phyloP scores from a whole-genome alignment of 805 yeast species.

The Metschnikowia chrysomelidarum region DNA sequence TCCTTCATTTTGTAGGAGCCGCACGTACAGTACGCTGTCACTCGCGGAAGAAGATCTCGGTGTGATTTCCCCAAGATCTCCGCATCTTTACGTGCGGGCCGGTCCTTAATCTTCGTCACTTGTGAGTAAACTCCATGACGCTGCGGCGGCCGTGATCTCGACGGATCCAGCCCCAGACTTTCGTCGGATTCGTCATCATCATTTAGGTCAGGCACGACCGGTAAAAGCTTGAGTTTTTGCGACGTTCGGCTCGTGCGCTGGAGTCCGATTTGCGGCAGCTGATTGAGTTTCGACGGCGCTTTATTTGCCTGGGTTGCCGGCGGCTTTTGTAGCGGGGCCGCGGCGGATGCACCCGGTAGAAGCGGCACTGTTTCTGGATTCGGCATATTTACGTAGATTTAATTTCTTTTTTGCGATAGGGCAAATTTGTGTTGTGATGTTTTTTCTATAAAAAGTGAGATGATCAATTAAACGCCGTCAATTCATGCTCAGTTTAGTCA shows the following conservation, averaged over 20 bases:
- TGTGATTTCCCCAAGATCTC: conserved; percentile 87
- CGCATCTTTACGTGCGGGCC: conserved; percentile 90
- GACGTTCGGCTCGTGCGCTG: conserved; percentile 74
- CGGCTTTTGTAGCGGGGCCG: conserved; percentile 5
- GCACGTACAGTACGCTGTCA: conserved; percentile 95
- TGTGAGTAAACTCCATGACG: conserved; percentile 70
- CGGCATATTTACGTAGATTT: too few relatives aligned
- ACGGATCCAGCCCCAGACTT: conserved; percentile 8
- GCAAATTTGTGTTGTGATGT: too few relatives aligned
- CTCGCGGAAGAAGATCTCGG: conserved; percentile 83
- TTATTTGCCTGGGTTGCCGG: conserved; percentile 21
- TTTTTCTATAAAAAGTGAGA: too few relatives aligned
- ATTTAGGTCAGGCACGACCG: conserved; percentile 47
- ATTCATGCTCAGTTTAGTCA: too few relatives aligned
- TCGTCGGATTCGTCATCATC: conserved; percentile 5
- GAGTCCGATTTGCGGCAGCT: conserved; percentile 56
- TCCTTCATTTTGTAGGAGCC: conserved; percentile 90
- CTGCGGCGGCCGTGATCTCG: too few relatives aligned
- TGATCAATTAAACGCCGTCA: too few relatives aligned
- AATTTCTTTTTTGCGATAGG: too few relatives aligned
- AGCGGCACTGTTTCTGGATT: neutral
- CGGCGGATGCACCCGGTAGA: neutral
- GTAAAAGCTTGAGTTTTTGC: conserved; percentile 69
- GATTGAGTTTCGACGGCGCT: conserved; percentile 28
- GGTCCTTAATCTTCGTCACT: conserved; percentile 77